Evolutionary conservation across 805 yeast genomes (phyloP).

Genomic region (Lachancea thermotolerans): DNA sequence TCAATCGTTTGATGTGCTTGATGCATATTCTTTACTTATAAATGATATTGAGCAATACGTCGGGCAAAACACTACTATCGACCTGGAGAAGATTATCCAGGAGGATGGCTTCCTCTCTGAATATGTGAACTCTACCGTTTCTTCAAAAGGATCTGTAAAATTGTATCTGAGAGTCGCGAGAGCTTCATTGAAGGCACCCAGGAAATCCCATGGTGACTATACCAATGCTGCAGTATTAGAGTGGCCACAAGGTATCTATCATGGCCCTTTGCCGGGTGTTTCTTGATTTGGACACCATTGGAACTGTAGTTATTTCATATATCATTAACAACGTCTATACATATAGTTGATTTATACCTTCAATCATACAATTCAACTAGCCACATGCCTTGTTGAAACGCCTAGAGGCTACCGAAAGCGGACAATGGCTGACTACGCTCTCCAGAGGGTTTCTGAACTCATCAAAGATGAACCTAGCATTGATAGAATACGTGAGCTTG

Average conservation of each 20-base stretch:
- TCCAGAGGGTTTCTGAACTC: conserved; percentile 29
- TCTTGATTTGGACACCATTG: conserved; percentile 25
- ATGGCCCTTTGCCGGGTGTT: conserved; percentile 46
- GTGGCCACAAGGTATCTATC: conserved; percentile 57
- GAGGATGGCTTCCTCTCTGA: conserved; percentile 26
- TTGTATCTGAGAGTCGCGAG: conserved; percentile 54
- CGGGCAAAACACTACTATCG: conserved; percentile 44
- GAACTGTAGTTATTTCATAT: too few species aligned
- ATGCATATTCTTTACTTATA: conserved; percentile 57
- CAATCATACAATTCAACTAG: too few species aligned
- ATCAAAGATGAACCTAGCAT: conserved; percentile 43
- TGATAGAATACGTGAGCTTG: conserved; percentile 44
- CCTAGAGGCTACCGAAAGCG: too few species aligned
- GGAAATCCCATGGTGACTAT: conserved; percentile 49
- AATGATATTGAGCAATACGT: conserved; percentile 75
- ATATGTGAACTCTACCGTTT: conserved; percentile 31
- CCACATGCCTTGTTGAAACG: too few species aligned
- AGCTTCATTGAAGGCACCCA: conserved; percentile 35
- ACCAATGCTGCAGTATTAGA: conserved; percentile 53
- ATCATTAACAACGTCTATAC: too few species aligned
- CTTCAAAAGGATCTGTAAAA: conserved; percentile 21
- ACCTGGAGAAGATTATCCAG: conserved; percentile 33
- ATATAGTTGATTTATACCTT: too few species aligned
- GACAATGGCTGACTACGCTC: conserved; percentile 19
- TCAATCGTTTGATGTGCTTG: conserved; percentile 18